A percentile compares a stretch with the other conserved stretches of the same genome.
These are phyloP conservation scores for Pseudogymnoascus sp. DNA, from an alignment of 2,329 filamentous ascomycete species.

Conservation along the genomic window DNA sequence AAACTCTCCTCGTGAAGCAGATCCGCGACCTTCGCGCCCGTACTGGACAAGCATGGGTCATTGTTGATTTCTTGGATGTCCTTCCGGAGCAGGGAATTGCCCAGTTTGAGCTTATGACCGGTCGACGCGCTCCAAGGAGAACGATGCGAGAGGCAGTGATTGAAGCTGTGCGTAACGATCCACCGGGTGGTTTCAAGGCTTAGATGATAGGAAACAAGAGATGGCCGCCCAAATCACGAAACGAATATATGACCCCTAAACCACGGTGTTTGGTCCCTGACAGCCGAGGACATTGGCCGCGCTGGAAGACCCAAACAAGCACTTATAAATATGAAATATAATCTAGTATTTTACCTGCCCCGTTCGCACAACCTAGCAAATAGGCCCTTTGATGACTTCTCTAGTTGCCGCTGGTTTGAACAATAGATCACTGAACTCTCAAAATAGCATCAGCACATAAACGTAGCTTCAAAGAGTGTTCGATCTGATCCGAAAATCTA, in stretches of 20 bases:
- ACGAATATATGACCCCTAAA: background rate
- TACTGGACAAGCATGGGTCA: constrained; percentile 46
- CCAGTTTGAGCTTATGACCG: constrained; percentile 71
- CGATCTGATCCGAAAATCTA: background rate
- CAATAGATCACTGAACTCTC: background rate
- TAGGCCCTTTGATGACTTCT: background rate
- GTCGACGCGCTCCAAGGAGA: constrained; percentile 57
- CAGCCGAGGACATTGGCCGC: background rate
- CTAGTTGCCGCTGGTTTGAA: background rate
- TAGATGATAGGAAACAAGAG: background rate
- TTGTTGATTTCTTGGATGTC: constrained; percentile 65
- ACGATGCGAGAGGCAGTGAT: constrained; percentile 60
- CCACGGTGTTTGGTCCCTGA: background rate
- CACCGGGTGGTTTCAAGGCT: background rate
- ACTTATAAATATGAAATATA: background rate
- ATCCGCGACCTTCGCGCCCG: constrained; percentile 49
- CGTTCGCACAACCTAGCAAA: background rate
- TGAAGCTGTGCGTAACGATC: background rate
- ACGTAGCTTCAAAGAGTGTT: background rate
- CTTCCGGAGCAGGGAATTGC: constrained; percentile 70
- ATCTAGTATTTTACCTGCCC: background rate
- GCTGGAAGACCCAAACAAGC: background rate
- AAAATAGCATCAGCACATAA: background rate
- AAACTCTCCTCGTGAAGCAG: constrained; percentile 61
- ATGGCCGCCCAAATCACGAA: background rate